Evolutionary conservation across 106 monocot genomes (phyloP).

Genomic region (Dioscorea alata): DNA sequence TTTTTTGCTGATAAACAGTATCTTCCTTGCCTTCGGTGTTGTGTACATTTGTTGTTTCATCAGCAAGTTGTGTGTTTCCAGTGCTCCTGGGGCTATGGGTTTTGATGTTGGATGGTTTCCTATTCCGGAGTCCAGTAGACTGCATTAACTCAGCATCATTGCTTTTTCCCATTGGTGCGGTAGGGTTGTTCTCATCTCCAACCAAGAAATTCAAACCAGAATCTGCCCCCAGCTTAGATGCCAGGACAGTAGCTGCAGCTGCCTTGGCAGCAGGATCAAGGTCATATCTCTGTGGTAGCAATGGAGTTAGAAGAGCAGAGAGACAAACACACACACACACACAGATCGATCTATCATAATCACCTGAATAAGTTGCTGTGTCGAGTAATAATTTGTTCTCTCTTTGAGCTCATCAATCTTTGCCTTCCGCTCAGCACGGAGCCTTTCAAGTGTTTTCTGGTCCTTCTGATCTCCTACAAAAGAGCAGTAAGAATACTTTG

Average conservation of each 20-base stretch:
- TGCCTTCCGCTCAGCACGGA: constrained; percentile 76
- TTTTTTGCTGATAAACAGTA: constrained; percentile 19
- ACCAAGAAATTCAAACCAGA: constrained; percentile 75
- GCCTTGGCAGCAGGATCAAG: constrained; percentile 91
- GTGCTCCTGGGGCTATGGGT: constrained; percentile 23
- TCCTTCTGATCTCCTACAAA: constrained; percentile 69
- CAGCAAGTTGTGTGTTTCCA: constrained; percentile 10
- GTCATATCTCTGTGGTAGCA: constrained; percentile 76
- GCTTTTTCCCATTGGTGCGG: constrained; percentile 21
- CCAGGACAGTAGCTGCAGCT: constrained; percentile 83
- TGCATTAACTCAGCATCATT: constrained; percentile 36
- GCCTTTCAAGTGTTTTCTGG: constrained; percentile 72
- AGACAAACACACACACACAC: not conserved
- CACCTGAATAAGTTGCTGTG: constrained; percentile 95
- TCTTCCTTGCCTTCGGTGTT: constrained; percentile 23
- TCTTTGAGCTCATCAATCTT: constrained; percentile 97
- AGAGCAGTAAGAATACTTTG: not conserved
- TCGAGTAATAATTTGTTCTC: constrained; percentile 94
- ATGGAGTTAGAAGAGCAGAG: not conserved
- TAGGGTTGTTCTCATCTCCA: constrained; percentile 50
- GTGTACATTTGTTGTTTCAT: constrained; percentile 15
- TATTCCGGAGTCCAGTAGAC: constrained; percentile 59
- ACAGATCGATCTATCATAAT: not conserved
- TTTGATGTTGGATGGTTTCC: constrained; percentile 41
- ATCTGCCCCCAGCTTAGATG: constrained; percentile 81